These are phyloP conservation scores for Ceratocystis lukuohia DNA, from an alignment of 2,329 filamentous ascomycete species.

Conservation along the genomic window DNA sequence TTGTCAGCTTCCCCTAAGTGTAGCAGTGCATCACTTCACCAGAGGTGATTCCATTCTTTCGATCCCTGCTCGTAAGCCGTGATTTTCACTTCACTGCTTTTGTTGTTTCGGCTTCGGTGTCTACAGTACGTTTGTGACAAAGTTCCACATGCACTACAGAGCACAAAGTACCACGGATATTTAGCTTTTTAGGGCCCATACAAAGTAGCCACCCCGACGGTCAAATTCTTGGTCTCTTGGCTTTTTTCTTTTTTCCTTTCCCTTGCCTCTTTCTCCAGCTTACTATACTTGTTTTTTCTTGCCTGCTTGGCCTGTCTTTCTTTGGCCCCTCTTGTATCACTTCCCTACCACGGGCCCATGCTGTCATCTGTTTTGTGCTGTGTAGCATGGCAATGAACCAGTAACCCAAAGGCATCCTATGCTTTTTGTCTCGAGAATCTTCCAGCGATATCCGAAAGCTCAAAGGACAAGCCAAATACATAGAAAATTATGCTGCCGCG, in stretches of 20 bases:
- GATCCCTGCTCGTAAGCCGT: not conserved
- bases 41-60: not conserved
- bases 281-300: not conserved
- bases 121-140: not conserved
- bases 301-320: not conserved
- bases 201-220: not conserved
- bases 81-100: not conserved
- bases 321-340: not conserved
- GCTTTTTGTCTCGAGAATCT: not conserved
- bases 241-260: not conserved
- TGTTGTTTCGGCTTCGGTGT: not conserved
- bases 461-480: not conserved
- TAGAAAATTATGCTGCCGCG: not conserved
- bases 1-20: not conserved
- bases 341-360: not conserved
- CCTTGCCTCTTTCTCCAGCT: not conserved
- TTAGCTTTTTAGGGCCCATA: not conserved
- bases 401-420: not conserved
- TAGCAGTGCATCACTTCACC: not conserved
- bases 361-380: not conserved
- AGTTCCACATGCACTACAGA: not conserved
- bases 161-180: not conserved
- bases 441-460: not conserved
- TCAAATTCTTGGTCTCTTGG: not conserved
- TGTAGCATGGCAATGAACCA: not conserved